Conservation (phyloP, 306 rosid genomes). For the Abrus precatorius region DNA sequence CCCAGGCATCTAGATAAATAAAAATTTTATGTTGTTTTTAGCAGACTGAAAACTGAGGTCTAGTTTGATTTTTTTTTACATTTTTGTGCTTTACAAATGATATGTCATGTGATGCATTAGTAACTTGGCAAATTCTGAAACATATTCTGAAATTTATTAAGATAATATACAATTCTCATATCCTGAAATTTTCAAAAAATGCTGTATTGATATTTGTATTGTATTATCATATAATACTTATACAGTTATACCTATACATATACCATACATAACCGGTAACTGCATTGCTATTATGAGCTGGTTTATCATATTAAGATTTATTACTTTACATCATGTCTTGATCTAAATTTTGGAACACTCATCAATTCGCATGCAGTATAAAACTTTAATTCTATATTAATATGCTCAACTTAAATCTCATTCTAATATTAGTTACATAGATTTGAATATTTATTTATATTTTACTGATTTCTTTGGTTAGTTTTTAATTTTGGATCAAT, state of each 20-base stretch:
- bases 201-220: neutral
- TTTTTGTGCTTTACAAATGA: neutral
- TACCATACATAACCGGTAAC: neutral
- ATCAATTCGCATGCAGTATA: neutral
- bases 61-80: neutral
- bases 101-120: neutral
- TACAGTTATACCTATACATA: neutral
- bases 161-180: neutral
- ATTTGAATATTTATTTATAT: conserved; percentile 23
- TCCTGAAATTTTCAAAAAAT: neutral
- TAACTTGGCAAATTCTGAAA: neutral
- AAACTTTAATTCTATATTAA: neutral
- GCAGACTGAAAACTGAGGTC: conserved; percentile 12
- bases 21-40: neutral
- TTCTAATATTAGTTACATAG: neutral
- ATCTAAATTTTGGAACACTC: neutral
- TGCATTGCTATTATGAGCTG: neutral
- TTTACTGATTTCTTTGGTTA: neutral
- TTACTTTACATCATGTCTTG: neutral
- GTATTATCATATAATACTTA: neutral
- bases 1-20: neutral
- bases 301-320: neutral
- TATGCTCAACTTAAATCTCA: neutral
- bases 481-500: conserved; percentile 22
- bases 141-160: neutral